Conservation (phyloP, 176 grass and related monocot genomes). For the Alopecurus myosuroides region DNA sequence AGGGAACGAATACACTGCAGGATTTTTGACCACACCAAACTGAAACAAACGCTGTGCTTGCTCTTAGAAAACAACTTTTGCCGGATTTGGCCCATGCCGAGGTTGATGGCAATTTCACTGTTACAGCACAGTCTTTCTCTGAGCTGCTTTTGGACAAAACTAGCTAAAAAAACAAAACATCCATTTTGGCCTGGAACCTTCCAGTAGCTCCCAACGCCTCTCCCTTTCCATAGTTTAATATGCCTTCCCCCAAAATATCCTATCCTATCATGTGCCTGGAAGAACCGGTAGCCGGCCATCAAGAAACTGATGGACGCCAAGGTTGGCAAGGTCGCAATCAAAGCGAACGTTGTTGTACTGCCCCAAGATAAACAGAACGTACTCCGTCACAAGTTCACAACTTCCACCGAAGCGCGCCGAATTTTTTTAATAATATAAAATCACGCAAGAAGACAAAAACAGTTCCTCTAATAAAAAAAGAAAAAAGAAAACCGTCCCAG, state of each 20-base stretch:
- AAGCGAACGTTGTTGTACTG: not conserved
- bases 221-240: not conserved
- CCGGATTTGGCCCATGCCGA: not conserved
- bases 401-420: no score
- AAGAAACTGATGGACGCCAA: not conserved
- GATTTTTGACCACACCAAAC: no score
- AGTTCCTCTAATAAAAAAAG: not conserved
- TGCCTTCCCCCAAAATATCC: not conserved
- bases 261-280: not conserved
- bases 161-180: not conserved
- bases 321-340: not conserved
- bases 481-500: not conserved
- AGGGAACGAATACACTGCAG: no score
- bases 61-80: not conserved
- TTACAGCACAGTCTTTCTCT: not conserved
- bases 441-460: not conserved
- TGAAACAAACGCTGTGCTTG: no score
- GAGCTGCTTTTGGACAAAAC: not conserved
- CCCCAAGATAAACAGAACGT: not conserved
- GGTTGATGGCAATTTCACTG: not conserved
- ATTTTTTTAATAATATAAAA: no score
- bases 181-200: not conserved
- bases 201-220: not conserved
- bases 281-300: not conserved
- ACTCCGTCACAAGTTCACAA: not conserved